Base-by-base conservation (phyloP, 2,329 filamentous ascomycete genomes). In the Fusarium sp. region DNA sequence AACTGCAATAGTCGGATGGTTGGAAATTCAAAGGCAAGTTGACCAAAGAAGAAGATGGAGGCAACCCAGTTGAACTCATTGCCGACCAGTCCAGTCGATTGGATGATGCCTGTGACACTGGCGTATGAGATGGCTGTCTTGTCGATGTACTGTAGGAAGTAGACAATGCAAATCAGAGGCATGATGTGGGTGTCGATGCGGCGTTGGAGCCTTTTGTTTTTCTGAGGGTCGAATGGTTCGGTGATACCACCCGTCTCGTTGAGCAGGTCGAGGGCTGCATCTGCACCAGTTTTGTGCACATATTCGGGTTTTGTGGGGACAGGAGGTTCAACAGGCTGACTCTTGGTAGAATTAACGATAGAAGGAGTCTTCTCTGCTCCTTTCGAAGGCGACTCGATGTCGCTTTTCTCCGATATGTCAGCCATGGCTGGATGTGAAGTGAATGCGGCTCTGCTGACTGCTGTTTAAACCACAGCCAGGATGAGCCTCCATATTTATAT, bases 51-150 rank as follows among this genome's bases (percentile, higher is more conserved):
- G 71, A 76, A 77, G 16, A 75, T 72, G 27, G 74, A 75, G 6
- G 72, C 72, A 16, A 75, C 81, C 82, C 85, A 86, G 50, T 83
- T 85, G 72, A 85, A 87, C 60, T 84, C 79, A 39, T 82, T 84
- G 5, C 82, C 85, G 6, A 79, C 76, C 0, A 87, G 80, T 5
- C 83, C 77, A 1, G 80, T 77, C 2, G 82, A 81, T 33, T 76
- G 48, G n/a, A 68, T 65, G 2, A 78, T 76, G 1, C 77, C 77
- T 0, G 73, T 78, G 16, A 79, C 76, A 13, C 76, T 78, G 5
- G 77, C 74, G 37, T 78, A 79, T 0, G 75, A 77, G 3, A 79
- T 69, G 11, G 77, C 71, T 1, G 76, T 78, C 56, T 78, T 79
- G 71, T 79, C 77, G 16, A 79, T 77, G 33, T 77, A 79, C 41